Evolutionary conservation across 352 stramenopile species (phyloP), one percentile per base, ranked within the genome.

Genomic region (Globisporangium echinulatum): DNA sequence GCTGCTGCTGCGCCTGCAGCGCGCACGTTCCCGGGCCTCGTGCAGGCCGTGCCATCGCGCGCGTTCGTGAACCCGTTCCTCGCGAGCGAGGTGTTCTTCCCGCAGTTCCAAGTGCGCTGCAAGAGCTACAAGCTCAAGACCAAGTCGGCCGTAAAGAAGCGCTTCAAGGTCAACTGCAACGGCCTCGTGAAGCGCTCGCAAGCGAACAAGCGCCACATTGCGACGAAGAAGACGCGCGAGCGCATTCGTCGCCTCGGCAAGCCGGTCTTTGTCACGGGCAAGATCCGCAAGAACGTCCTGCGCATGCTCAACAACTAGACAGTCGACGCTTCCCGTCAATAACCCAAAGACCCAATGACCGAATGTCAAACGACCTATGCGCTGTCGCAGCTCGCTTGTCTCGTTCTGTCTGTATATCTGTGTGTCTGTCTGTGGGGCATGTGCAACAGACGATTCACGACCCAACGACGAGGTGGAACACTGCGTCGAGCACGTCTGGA

Each of bases 121-220:
- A 92, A 85, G 77, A 75, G 76, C 53, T 90, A 90, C 72, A 92
- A 92, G 66, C 78, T 90, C 68, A 90, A 90, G 75, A 82, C 73
- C 43, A 92, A 90, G 70, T 78, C 82, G 54, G 62, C 79, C 10
- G 82, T 92, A 25, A 92, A 92, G 70, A 92, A 92, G 68, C 83
- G 83, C 67, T 92, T 92, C 70, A 81, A 78, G 53, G 80, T 92
- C 46, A 92, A 92, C 69, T 66, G 58, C 60, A 92, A 92, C 62
- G 83, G 83, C 7, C 67, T 88, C 57, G 80, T 92, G 15, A 90
- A 90, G 76, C 80, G 83, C 59, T 70, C 74, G 37, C 79, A 90
- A 64, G 77, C 80, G 63, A 88, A 88, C 69, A 92, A 92, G 77
- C 77, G 83, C 63, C 83, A 92, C 68, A 86, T 92, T 62, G 81